phyloP scores from a whole-genome alignment of 2,329 filamentous ascomycete species.

The Sclerotinia glacialis region DNA sequence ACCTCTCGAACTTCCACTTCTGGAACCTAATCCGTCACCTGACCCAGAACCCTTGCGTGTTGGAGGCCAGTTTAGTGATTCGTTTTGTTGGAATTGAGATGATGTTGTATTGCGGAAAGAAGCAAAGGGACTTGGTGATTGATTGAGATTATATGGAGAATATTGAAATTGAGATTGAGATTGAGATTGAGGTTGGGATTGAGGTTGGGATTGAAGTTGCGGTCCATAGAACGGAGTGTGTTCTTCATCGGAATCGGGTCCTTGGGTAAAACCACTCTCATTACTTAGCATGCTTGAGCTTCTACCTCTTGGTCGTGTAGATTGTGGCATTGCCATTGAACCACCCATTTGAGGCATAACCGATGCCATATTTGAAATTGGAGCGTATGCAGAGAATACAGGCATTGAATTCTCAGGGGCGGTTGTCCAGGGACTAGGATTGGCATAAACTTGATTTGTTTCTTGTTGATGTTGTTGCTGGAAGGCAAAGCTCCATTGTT shows the following conservation, averaged over 20 bases:
- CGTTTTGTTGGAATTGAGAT: constrained; percentile 3
- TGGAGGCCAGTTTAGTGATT: neutral
- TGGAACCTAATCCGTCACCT: constrained; percentile 39
- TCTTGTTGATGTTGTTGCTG: constrained; percentile 11
- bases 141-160: constrained; percentile 3
- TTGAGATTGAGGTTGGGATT: too few relatives aligned
- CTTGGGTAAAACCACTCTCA: constrained; percentile 65
- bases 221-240: constrained; percentile 7
- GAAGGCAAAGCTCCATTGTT: neutral
- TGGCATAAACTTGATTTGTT: neutral
- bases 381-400: constrained; percentile 15
- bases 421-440: constrained; percentile 5
- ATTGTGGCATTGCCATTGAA: constrained; percentile 7
- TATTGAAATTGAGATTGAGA: constrained; percentile 15
- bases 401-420: constrained; percentile 13
- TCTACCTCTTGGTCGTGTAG: constrained; percentile 34
- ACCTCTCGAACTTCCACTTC: constrained; percentile 43
- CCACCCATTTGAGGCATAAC: constrained; percentile 3
- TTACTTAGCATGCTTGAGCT: constrained; percentile 67
- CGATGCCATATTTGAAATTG: constrained; percentile 3
- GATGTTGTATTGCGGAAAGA: constrained; percentile 2
- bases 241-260: constrained; percentile 45
- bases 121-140: constrained; percentile 15
- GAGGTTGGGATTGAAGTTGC: constrained; percentile 11
- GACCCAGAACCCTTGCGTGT: constrained; percentile 21